These are phyloP conservation scores for Calycina marina DNA, from an alignment of 2,329 filamentous ascomycete species.

Conservation along the genomic window DNA sequence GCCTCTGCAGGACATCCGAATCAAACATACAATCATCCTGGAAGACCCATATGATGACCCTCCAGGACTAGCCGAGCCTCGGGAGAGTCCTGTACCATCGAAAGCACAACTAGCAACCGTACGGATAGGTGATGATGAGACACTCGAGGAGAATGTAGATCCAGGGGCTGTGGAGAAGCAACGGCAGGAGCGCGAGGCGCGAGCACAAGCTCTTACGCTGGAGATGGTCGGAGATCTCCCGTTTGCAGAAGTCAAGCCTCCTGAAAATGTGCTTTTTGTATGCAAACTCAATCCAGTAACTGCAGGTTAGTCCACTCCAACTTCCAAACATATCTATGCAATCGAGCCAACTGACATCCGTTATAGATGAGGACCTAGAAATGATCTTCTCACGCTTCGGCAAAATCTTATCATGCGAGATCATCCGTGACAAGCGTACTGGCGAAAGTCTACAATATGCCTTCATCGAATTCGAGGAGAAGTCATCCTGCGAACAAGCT, in stretches of 20 bases:
- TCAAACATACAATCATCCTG: constrained; percentile 81
- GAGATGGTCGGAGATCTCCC: constrained; percentile 97
- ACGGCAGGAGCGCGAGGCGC: constrained; percentile 76
- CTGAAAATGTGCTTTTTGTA: constrained; percentile 87
- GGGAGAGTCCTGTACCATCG: constrained; percentile 65
- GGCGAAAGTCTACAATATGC: constrained; percentile 94
- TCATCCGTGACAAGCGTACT: constrained; percentile 86
- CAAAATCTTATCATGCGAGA: constrained; percentile 86
- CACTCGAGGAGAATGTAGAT: constrained; percentile 59
- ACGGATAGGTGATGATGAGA: constrained; percentile 79
- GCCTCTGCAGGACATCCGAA: constrained; percentile 85
- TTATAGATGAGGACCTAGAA: constrained; percentile 70
- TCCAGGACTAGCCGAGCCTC: constrained; percentile 57
- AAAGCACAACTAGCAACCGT: constrained; percentile 82
- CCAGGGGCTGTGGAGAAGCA: constrained; percentile 66
- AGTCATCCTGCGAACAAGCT: constrained; percentile 82
- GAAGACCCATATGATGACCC: constrained; percentile 90
- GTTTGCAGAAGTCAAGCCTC: constrained; percentile 93
- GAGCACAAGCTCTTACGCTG: constrained; percentile 83
- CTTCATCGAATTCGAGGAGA: constrained; percentile 92
- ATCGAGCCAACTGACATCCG: constrained; percentile 3
- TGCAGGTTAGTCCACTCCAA: constrained; percentile 32
- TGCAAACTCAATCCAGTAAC: constrained; percentile 98
- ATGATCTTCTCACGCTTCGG: constrained; percentile 96
- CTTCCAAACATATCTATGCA: background rate